Evolutionary conservation across 2,329 filamentous ascomycete genomes (phyloP), one percentile per base, ranked within the genome.

Genomic region (Hortaea werneckii): DNA sequence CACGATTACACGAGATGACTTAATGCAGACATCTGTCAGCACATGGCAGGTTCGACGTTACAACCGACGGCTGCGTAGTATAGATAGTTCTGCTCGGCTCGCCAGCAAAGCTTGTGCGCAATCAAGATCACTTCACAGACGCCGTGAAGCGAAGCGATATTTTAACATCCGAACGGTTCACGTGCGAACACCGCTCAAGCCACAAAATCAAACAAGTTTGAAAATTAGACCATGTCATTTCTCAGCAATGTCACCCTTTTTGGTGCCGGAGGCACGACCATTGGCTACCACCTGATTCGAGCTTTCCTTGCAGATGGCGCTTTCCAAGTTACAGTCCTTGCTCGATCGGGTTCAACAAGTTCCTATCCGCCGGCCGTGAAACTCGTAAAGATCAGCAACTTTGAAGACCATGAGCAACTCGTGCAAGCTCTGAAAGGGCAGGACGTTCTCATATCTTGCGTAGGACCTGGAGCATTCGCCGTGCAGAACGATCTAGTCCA

Each of bases 361-460:
- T 54, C 52, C 1, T 40, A 54, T 6, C 51, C 56, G 40, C 37
- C 62, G 13, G 55, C 52, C 35, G 55, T 64, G 32, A 60, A 51
- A 11, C 51, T 56, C 28, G 50, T 47, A 4, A 71, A 67, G 45
- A 52, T 56, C 43, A 54, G 61, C 29, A 55, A 65, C 47, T 60
- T 52, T 42, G 43, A 59, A 13, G 62, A 60, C 6, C 53, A 58
- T 30, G 46, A 50, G 11, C 61, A 54, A 43, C 53, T 69, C 13
- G 61, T 55, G 5, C 40, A 51, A 6, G 62, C 58, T 1, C 58
- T 70, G 9, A 12, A 54, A 20, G 66, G 62, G 5, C 56, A 62
- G 34, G 62, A 70, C 41, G 56, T 66, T 1, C 55, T 68, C 12
- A 57, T 71, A 41, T 64, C 62, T 12, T 57, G 57, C 9, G 44